phyloP scores from a whole-genome alignment of 345 rosid genomes.

The Eucalyptus sideroxylon region DNA sequence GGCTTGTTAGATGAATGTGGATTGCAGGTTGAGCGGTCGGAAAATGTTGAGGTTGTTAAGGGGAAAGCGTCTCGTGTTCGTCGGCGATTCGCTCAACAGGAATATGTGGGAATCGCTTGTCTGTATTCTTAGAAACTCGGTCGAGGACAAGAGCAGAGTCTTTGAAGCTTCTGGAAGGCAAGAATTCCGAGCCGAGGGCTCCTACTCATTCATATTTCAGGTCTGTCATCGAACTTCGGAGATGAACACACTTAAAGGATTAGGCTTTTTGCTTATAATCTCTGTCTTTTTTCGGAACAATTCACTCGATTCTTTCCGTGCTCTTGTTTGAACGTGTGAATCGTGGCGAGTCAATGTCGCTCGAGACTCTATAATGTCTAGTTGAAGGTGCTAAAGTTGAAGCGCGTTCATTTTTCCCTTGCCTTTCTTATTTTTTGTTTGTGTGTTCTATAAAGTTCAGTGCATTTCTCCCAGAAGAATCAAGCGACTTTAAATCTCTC shows the following conservation, averaged over 20 bases:
- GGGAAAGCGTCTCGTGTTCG: slow-evolving; percentile 23
- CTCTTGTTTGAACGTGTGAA: not conserved
- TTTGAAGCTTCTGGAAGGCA: slow-evolving; percentile 14
- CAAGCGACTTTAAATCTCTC: not conserved
- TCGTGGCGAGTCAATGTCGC: not conserved
- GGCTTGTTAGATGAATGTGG: not conserved
- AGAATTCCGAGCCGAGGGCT: slow-evolving; percentile 10
- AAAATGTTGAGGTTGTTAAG: slow-evolving; percentile 23
- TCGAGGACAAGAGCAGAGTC: slow-evolving; percentile 8
- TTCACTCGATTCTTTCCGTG: not conserved
- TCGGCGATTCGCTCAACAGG: slow-evolving; percentile 34
- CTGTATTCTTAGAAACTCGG: slow-evolving; percentile 11
- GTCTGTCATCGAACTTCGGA: not conserved
- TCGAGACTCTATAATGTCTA: not conserved
- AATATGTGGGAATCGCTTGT: slow-evolving; percentile 45
- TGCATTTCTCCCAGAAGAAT: not conserved
- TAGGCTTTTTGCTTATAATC: not conserved
- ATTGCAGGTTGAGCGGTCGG: slow-evolving; percentile 18
- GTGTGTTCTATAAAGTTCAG: not conserved
- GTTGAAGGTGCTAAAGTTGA: not conserved
- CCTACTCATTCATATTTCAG: slow-evolving; percentile 19
- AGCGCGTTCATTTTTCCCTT: not conserved
- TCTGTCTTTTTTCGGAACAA: not conserved
- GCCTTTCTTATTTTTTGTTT: not conserved
- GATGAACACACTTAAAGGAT: not conserved